These are phyloP conservation scores for Phytophthora melonis DNA, from an alignment of 352 stramenopile species.

Conservation along the genomic window DNA sequence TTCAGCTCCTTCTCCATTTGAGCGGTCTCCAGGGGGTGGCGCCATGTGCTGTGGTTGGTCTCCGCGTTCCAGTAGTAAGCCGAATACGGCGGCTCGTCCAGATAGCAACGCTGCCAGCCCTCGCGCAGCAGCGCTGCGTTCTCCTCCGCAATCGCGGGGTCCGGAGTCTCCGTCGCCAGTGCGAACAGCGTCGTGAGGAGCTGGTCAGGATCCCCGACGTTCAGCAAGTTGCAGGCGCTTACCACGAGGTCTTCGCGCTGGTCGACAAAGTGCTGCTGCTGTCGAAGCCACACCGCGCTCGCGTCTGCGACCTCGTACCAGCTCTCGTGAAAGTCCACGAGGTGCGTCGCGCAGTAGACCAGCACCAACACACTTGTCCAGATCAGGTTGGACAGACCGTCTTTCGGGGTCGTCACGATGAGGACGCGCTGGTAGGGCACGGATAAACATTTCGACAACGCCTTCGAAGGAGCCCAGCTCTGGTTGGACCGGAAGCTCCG, in stretches of 20 bases:
- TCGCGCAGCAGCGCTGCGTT: conserved; percentile 45
- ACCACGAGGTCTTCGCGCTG: conserved; percentile 60
- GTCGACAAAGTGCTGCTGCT: conserved; percentile 58
- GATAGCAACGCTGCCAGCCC: conserved; percentile 59
- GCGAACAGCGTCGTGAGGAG: conserved; percentile 56
- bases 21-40: conserved; percentile 59
- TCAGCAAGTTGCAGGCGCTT: conserved; percentile 51
- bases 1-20: conserved; percentile 47
- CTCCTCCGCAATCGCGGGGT: conserved; percentile 23
- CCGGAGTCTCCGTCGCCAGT: conserved; percentile 38
- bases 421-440: conserved; percentile 47
- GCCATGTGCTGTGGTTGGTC: conserved; percentile 66
- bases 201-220: conserved; percentile 38
- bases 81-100: conserved; percentile 68
- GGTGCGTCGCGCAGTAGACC: conserved; percentile 45
- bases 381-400: conserved; percentile 57
- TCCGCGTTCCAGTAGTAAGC: conserved; percentile 74
- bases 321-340: conserved; percentile 58
- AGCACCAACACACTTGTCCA: conserved; percentile 67
- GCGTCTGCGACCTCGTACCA: conserved; percentile 58
- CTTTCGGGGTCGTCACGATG: conserved; percentile 47
- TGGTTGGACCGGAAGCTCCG: conserved; percentile 42
- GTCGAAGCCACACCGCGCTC: conserved; percentile 53
- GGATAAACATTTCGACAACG: conserved; percentile 54
- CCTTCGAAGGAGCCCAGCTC: conserved; percentile 54